Conservation (phyloP, 2,329 filamentous ascomycete genomes). For the Claviceps pazoutovae region DNA sequence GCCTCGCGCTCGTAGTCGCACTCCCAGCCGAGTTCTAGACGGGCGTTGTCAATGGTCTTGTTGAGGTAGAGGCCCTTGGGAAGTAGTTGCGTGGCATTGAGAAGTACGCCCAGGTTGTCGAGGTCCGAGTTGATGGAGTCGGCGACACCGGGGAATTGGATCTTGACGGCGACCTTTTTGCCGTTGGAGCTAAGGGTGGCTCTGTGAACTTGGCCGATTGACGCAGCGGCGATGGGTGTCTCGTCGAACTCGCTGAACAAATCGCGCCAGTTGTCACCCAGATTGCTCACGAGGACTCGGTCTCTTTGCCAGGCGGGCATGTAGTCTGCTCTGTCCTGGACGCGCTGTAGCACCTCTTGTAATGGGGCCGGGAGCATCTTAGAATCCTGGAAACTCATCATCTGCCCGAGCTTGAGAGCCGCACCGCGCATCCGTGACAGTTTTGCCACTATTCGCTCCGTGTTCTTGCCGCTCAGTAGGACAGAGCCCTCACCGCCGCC, state of each 20-base stretch:
- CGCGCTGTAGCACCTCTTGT: constrained; percentile 78
- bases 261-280: constrained; percentile 73
- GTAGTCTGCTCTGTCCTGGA: constrained; percentile 93
- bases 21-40: constrained; percentile 87
- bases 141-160: constrained; percentile 93
- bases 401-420: constrained; percentile 91
- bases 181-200: constrained; percentile 65
- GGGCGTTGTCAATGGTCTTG: constrained; percentile 92
- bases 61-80: constrained; percentile 89
- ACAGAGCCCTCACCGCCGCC: constrained; percentile 56
- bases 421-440: constrained; percentile 93
- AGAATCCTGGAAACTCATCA: constrained; percentile 95
- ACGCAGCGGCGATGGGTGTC: constrained; percentile 83
- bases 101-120: constrained; percentile 79
- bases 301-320: constrained; percentile 93
- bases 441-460: constrained; percentile 85
- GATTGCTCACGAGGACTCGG: constrained; percentile 62
- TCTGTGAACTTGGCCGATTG: constrained; percentile 90
- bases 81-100: constrained; percentile 79
- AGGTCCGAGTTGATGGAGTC: constrained; percentile 94
- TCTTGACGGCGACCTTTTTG: constrained; percentile 77
- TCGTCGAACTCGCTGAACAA: constrained; percentile 79
- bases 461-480: constrained; percentile 77
- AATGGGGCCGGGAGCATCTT: constrained; percentile 86
- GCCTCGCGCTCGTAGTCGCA: constrained; percentile 91